These are phyloP conservation scores for Oidium heveae DNA, from an alignment of 2,329 filamentous ascomycete species.

Conservation along the genomic window DNA sequence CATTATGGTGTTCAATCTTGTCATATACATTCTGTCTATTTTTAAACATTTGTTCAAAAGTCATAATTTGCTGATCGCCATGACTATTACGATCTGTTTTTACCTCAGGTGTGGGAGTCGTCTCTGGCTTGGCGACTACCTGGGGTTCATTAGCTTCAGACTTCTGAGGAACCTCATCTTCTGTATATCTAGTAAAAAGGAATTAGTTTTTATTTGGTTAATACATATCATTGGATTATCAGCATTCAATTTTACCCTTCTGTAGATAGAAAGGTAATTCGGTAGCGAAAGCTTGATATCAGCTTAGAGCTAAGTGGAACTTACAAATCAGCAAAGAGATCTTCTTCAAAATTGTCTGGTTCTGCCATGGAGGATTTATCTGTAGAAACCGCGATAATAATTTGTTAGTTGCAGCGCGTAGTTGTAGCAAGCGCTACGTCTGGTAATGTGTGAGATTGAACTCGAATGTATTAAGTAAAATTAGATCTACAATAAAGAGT, in stretches of 20 bases:
- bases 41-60: constrained; percentile 18
- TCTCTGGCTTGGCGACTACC: constrained; percentile 1
- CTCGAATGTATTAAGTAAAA: too few species aligned
- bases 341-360: constrained; percentile 63
- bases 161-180: constrained; percentile 30
- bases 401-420: too few species aligned
- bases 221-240: too few species aligned
- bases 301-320: constrained; percentile 15
- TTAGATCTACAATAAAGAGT: too few species aligned
- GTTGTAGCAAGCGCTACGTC: too few species aligned
- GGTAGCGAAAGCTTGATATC: too few species aligned
- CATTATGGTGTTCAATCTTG: constrained; percentile 33
- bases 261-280: neutral
- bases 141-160: constrained; percentile 1
- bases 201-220: neutral
- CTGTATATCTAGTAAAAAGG: constrained; percentile 30
- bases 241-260: too few species aligned
- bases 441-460: too few species aligned
- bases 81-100: constrained; percentile 10
- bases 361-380: constrained; percentile 38
- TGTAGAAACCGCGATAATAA: too few species aligned
- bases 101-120: constrained; percentile 11
- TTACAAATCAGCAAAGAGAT: constrained; percentile 89
- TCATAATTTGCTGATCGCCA: constrained; percentile 17
- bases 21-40: constrained; percentile 26